A percentile compares a stretch with the other conserved stretches of the same genome.
These are phyloP conservation scores for Spergularia bocconei DNA, from an alignment of 148 eudicot species.

Conservation along the genomic window DNA sequence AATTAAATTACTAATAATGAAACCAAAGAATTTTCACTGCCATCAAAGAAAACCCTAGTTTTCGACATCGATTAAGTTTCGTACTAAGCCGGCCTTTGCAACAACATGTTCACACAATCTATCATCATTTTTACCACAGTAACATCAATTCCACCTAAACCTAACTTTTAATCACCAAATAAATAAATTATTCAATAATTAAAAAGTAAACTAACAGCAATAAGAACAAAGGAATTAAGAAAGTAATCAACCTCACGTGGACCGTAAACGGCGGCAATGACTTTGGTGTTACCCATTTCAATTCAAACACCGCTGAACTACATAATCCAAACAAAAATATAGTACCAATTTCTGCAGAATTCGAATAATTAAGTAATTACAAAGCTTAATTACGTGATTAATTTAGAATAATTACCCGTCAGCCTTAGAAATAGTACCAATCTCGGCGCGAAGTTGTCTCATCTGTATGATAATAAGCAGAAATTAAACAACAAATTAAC, in stretches of 20 bases:
- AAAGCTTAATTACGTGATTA: not conserved
- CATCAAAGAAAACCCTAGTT: too few species aligned
- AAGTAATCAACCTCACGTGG: conserved; percentile 73
- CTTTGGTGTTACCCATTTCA: conserved; percentile 99
- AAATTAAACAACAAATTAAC: too few species aligned
- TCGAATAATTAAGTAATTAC: not conserved
- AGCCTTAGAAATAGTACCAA: conserved; percentile 66
- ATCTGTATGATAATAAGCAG: conserved; percentile 37
- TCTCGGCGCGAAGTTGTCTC: conserved; percentile 81
- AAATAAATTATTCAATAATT: too few species aligned
- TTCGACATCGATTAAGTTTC: not conserved
- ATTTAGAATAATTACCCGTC: conserved; percentile 50
- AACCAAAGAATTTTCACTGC: too few species aligned
- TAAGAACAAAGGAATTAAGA: not conserved
- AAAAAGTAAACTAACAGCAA: not conserved
- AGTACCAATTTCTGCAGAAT: not conserved
- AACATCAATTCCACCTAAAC: not conserved
- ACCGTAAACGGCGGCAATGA: conserved; percentile 93
- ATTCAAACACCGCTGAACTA: conserved; percentile 88
- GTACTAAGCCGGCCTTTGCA: not conserved
- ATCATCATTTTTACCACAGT: not conserved
- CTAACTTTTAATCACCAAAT: not conserved
- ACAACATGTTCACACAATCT: not conserved
- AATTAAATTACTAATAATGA: too few species aligned
- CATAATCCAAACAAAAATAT: conserved; percentile 15